Percentiles rank a stretch among this genome's conserved stretches.
Conservation (phyloP, 192 early-diverging fungal genomes). For the Rhizoclosmatium globosum region DNA sequence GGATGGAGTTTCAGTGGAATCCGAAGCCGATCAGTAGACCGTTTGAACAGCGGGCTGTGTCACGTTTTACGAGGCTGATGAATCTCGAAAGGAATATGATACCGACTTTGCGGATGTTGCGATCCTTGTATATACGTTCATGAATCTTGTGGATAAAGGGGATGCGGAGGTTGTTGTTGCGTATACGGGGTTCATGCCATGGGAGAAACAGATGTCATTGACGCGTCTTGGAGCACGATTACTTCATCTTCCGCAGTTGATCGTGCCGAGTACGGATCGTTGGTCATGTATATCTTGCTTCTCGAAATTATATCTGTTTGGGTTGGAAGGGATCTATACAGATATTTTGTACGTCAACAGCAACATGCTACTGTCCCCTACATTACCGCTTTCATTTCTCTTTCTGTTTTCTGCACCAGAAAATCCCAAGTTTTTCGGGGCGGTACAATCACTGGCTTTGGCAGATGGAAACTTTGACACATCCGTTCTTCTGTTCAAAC, state of each 20-base stretch:
- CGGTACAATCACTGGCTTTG: neutral
- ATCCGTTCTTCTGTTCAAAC: neutral
- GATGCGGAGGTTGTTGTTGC: neutral
- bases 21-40: neutral
- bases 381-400: too few species aligned
- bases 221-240: too few species aligned
- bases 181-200: neutral
- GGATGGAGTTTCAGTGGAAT: too few species aligned
- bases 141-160: neutral
- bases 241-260: neutral
- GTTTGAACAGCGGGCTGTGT: neutral
- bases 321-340: neutral
- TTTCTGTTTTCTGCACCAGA: too few species aligned
- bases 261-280: neutral
- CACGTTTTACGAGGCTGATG: neutral
- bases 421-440: neutral
- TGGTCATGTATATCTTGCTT: neutral
- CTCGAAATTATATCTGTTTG: constrained; percentile 1
- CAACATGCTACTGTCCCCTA: too few species aligned
- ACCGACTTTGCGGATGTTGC: neutral
- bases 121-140: neutral
- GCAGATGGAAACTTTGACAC: neutral
- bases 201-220: neutral
- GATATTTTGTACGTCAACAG: too few species aligned
- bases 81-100: neutral